Conservation (phyloP, 768 basidiomycete species). For the Pisolithus marmoratus region DNA sequence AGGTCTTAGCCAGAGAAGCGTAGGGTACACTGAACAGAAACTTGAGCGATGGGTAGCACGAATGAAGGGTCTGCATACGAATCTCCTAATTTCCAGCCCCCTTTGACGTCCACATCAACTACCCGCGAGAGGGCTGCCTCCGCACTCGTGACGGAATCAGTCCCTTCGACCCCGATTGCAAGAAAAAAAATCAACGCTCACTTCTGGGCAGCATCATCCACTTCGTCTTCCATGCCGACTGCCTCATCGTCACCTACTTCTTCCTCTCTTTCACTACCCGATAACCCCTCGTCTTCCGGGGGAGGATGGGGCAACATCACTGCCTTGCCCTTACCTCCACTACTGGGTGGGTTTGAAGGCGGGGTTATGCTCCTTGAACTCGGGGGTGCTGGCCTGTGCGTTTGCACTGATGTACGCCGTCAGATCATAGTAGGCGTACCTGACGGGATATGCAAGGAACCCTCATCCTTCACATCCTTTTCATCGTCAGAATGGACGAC, state of each 20-base stretch:
- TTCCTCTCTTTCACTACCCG: slow-evolving; percentile 35
- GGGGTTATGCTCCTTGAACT: neutral
- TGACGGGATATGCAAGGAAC: slow-evolving; percentile 2
- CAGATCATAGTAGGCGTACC: neutral
- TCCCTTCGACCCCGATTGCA: neutral
- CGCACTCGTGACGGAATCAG: slow-evolving; percentile 39
- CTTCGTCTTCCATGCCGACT: slow-evolving; percentile 39
- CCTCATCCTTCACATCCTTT: slow-evolving; percentile 13
- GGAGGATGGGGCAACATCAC: slow-evolving; percentile 9
- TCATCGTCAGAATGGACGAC: slow-evolving; percentile 55
- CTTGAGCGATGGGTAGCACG: neutral
- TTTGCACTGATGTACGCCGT: neutral
- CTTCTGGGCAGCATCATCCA: slow-evolving; percentile 57
- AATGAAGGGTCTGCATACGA: slow-evolving; percentile 49
- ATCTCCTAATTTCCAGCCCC: slow-evolving; percentile 79
- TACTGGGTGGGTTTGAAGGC: slow-evolving; percentile 3
- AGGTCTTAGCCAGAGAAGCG: slow-evolving; percentile 83
- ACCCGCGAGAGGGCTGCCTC: slow-evolving; percentile 57
- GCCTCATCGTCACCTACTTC: slow-evolving; percentile 34
- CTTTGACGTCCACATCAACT: slow-evolving; percentile 68
- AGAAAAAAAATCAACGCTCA: slow-evolving; percentile 23
- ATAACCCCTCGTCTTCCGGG: slow-evolving; percentile 29
- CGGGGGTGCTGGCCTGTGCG: neutral
- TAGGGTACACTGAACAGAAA: slow-evolving; percentile 72
- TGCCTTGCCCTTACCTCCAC: slow-evolving; percentile 17